Evolutionary conservation across 208 protist genomes (phyloP), one percentile per base, ranked within the genome.

Genomic region (Crithidia acanthocephali): DNA sequence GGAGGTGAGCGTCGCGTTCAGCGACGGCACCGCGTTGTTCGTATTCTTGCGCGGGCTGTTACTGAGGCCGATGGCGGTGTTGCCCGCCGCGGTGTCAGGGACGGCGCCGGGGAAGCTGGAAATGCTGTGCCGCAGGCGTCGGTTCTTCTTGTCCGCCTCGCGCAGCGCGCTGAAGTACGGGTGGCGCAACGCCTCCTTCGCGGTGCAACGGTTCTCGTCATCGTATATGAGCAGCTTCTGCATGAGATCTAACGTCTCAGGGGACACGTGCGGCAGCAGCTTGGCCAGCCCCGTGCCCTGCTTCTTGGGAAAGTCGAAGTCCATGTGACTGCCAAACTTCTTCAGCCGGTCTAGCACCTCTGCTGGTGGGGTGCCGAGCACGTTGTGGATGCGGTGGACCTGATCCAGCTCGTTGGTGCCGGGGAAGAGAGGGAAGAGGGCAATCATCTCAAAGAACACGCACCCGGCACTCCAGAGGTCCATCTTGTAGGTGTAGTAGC

Each of bases 401-500:
- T 97, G 93, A 61, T 97, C 85, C 2, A 96, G 33, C 53, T 93
- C 85, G 50, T 90, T 93, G 23, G 48, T 87, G 13, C 92, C 93
- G 18, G 90, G 90, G 51, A 97, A 97, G 22, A 98, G 80, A 2
- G 92, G 92, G 40, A 82, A 89, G 23, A 94, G 73, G 20, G 85
- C 72, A 50, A 85, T 87, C 27, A 97, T 84, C 57, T 96, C 93
- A 59, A 92, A 95, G 27, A 97, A 87, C 20, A 97, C 86, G 68
- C 94, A 98, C 7, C 94, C 94, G 10, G 75, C 85, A 60, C 84
- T 88, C 92, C 94, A 98, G 25, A 98, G 30, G 51, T 98, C 94
- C 89, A 98, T 95, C 78, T 95, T 95, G 72, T 86, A 88, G 76
- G 78, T 93, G 81, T 98, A 98, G 66, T 92, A 90, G 30, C 89